Evolutionary conservation across 345 rosid species (phyloP), one percentile per base, ranked within the genome.

Genomic region (Noccaea bulbosa): DNA sequence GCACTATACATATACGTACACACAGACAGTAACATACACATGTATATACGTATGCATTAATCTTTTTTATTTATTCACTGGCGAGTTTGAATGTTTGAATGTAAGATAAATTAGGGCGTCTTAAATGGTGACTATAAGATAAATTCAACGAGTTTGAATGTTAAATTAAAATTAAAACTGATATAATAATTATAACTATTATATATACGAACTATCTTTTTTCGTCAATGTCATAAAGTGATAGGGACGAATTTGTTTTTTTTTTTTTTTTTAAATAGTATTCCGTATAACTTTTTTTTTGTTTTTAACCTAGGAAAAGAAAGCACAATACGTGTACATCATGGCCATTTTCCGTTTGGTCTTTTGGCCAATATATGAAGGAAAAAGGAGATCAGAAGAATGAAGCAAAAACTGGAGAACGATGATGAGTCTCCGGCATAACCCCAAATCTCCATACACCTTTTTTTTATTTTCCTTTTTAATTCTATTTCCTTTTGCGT

Each of bases 111-210:
- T n/a, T n/a, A 14, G 5, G 47, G 7, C 6, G 50, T 40, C 50
- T 61, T n/a, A 43, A 61, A 14, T 59, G 49, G 2, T 60, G 38
- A 41, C 40, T 15, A 30, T 15, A 27, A 24, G 52, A 52, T 14
- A 41, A 39, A 10, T 38, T 39, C 6, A 58, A 39, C 47, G 45
- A 65, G 48, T 38, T 40, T 40, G 59, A n/a, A 8, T n/a, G n/a
- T n/a, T n/a, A n/a, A n/a, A n/a, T n/a, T n/a, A n/a, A n/a, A n/a
- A n/a, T n/a, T n/a, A n/a, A 47, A 39, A 39, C 2, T 46, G 22
- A 46, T 20, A 9, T 49, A 1, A 24, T 20, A 3, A 16, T 9
- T 17, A 47, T 37, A 22, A 8, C 1, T 43, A 60, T n/a, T 44
- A n/a, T n/a, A n/a, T n/a, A n/a, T n/a, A n/a, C n/a, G 16, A 35